These are phyloP conservation scores for Ceratobasidium sp. DNA, from an alignment of 1,284 basidiomycete genomes.

Conservation along the genomic window DNA sequence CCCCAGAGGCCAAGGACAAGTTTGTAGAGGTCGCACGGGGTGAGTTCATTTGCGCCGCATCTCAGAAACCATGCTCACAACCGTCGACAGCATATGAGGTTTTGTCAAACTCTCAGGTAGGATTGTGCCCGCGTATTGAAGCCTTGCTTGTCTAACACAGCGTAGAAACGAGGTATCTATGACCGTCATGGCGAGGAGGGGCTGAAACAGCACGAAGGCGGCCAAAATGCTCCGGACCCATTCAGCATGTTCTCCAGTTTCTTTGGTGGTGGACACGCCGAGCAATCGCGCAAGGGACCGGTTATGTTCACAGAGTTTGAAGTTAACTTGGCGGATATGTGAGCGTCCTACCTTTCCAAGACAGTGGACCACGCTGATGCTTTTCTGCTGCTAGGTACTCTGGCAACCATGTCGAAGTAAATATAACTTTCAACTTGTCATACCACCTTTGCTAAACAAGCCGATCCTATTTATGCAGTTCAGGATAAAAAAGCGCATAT, in stretches of 20 bases:
- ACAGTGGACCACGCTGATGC: not conserved
- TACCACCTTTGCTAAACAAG: not conserved
- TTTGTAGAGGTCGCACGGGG: constrained; percentile 92
- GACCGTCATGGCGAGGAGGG: constrained; percentile 94
- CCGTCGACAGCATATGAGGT: constrained; percentile 84
- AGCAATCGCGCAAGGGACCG: constrained; percentile 82
- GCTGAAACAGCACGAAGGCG: constrained; percentile 80
- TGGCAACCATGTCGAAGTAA: constrained; percentile 47
- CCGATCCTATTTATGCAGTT: constrained; percentile 66
- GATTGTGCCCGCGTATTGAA: constrained; percentile 23
- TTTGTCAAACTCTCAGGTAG: constrained; percentile 81
- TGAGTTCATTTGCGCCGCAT: constrained; percentile 55
- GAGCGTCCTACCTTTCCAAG: constrained; percentile 51
- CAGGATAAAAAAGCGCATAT: constrained; percentile 85
- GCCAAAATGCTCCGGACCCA: constrained; percentile 73
- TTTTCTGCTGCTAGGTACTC: constrained; percentile 34
- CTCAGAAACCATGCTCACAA: constrained; percentile 2
- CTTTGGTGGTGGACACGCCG: constrained; percentile 80
- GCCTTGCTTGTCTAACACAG: constrained; percentile 8
- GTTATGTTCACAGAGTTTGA: constrained; percentile 89
- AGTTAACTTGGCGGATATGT: constrained; percentile 86
- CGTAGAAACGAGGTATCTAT: constrained; percentile 88
- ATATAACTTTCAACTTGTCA: constrained; percentile 7
- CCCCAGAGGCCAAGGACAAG: constrained; percentile 79
- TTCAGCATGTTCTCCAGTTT: constrained; percentile 93